Evolutionary conservation across 495 filamentous ascomycete genomes (phyloP).

Genomic region (Pyrenula massariospora): DNA sequence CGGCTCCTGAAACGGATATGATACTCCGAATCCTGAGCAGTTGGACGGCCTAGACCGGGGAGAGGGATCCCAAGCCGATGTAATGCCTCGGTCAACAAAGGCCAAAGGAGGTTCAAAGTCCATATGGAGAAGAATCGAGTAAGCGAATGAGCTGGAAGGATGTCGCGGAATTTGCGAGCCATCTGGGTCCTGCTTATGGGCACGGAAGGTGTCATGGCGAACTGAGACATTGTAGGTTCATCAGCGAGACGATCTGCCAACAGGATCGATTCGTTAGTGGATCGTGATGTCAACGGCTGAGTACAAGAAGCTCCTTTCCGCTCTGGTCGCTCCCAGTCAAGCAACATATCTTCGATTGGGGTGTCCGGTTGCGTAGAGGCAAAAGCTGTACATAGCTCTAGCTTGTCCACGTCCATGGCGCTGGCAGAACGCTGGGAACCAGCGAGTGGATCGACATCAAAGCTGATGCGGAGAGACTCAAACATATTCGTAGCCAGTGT

Average conservation of each 20-base stretch:
- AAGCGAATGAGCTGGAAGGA: conserved; percentile 67
- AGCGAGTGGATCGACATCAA: conserved; percentile 53
- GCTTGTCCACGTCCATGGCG: conserved; percentile 30
- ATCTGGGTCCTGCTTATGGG: conserved; percentile 75
- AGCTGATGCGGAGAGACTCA: conserved; percentile 83
- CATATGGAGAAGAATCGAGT: conserved; percentile 86
- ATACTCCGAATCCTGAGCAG: conserved; percentile 35
- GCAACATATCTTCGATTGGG: conserved; percentile 50
- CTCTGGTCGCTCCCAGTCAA: conserved; percentile 66
- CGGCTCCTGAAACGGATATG: conserved; percentile 61
- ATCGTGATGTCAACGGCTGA: conserved; percentile 30
- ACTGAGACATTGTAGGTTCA: conserved; percentile 87
- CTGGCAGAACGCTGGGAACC: conserved; percentile 20
- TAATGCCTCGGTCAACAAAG: conserved; percentile 67
- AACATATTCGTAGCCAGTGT: conserved; percentile 86
- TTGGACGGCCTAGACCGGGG: conserved; percentile 31
- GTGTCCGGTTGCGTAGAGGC: conserved; percentile 76
- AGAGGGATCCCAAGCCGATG: conserved; percentile 73
- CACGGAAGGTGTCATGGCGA: conserved; percentile 69
- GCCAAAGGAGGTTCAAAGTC: conserved; percentile 63
- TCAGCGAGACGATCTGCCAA: conserved; percentile 60
- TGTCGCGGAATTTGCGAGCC: conserved; percentile 78
- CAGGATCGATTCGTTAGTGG: not conserved
- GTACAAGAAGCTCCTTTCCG: conserved; percentile 37
- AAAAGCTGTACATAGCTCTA: conserved; percentile 14